phyloP scores from a whole-genome alignment of 2,329 filamentous ascomycete genomes.

The Cucurbitaria berberidis region DNA sequence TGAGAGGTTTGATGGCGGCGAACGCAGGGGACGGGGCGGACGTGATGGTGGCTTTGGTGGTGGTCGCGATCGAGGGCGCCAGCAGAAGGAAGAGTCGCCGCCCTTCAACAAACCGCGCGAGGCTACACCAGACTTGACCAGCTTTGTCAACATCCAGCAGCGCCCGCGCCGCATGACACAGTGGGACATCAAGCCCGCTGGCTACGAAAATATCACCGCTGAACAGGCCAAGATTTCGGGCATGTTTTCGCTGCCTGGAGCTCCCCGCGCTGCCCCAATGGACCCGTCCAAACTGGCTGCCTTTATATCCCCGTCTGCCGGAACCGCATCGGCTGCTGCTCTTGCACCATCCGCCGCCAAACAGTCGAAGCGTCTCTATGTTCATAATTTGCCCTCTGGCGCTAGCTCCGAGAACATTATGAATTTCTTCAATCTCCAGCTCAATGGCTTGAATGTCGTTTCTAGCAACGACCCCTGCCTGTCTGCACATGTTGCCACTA shows the following conservation, averaged over 20 bases:
- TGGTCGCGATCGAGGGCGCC: constrained; percentile 59
- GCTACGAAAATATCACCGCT: constrained; percentile 97
- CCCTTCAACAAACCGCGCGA: constrained; percentile 85
- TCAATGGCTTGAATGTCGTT: constrained; percentile 95
- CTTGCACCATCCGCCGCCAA: constrained; percentile 92
- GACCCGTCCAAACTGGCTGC: constrained; percentile 92
- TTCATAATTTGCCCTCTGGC: constrained; percentile 77
- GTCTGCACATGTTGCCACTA: constrained; percentile 79
- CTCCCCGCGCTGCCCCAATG: constrained; percentile 92
- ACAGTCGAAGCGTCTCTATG: constrained; percentile 89
- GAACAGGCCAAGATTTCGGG: constrained; percentile 98
- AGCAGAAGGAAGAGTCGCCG: constrained; percentile 77
- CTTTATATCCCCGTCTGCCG: constrained; percentile 89
- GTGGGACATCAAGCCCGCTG: constrained; percentile 99
- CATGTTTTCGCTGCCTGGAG: constrained; percentile 98
- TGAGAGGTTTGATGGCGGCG: constrained; percentile 54
- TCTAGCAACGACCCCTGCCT: constrained; percentile 84
- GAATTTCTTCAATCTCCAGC: constrained; percentile 92
- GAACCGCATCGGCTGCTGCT: constrained; percentile 72
- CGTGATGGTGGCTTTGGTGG: constrained; percentile 38
- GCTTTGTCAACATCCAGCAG: constrained; percentile 79
- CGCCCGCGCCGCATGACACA: constrained; percentile 93
- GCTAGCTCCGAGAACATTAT: constrained; percentile 78
- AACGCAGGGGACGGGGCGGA: constrained; percentile 39
- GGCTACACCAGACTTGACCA: constrained; percentile 91